phyloP scores from a whole-genome alignment of 257 asterid species.

The Fraxinus americana region DNA sequence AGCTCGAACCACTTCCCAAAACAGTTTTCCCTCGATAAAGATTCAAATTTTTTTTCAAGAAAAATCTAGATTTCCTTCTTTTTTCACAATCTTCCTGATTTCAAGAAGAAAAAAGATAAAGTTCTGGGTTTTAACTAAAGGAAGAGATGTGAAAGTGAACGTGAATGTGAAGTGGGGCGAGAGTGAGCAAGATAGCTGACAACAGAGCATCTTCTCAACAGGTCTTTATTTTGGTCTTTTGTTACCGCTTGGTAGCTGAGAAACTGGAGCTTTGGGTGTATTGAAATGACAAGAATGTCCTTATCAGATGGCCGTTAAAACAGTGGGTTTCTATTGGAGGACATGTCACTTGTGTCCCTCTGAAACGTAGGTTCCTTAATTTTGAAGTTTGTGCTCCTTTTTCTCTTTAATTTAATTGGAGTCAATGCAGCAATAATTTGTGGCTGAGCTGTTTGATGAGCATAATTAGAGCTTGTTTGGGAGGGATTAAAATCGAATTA shows the following conservation, averaged over 20 bases:
- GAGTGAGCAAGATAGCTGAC: slow-evolving; percentile 33
- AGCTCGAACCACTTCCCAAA: slow-evolving; percentile 81
- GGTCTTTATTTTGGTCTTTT: slow-evolving; percentile 15
- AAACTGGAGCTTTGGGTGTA: slow-evolving; percentile 2
- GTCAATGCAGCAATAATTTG: neutral
- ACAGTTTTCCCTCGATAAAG: slow-evolving; percentile 42
- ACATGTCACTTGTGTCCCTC: slow-evolving; percentile 24
- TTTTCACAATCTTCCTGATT: slow-evolving; percentile 12
- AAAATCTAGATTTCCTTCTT: slow-evolving; percentile 12
- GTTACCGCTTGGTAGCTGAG: slow-evolving; percentile 45
- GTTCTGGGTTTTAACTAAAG: slow-evolving; percentile 7
- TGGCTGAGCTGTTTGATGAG: neutral
- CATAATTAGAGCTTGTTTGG: too few species aligned
- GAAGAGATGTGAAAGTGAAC: neutral
- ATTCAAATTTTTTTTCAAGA: slow-evolving; percentile 17
- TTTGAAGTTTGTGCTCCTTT: slow-evolving; percentile 19
- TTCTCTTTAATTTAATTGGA: neutral
- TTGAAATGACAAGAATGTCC: slow-evolving; percentile 36
- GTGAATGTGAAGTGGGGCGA: slow-evolving; percentile 29
- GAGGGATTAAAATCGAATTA: too few species aligned
- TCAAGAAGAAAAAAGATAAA: slow-evolving; percentile 23
- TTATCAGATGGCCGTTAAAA: slow-evolving; percentile 52
- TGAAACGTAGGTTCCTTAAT: slow-evolving; percentile 12
- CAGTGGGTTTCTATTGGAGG: slow-evolving; percentile 19
- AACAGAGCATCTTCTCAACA: slow-evolving; percentile 26